Evolutionary conservation across 139 green algal genomes (phyloP).

Genomic region (Coelastrella sp.): DNA sequence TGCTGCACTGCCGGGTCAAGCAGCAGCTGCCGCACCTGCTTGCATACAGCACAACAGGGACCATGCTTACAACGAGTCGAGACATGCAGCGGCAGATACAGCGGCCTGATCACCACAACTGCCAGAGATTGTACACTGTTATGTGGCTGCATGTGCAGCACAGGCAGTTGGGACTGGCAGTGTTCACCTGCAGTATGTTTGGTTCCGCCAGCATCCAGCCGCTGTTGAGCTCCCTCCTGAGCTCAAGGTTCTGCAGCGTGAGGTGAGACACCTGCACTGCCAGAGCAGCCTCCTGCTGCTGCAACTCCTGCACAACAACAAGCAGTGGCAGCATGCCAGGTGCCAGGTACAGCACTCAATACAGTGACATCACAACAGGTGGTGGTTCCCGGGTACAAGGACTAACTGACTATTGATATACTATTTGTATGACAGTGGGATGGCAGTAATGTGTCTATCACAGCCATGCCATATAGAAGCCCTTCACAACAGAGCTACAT

Average conservation of each 20-base stretch:
- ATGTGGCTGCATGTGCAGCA: neutral
- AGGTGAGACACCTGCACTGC: constrained; percentile 32
- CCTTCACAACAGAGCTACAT: too few relatives aligned
- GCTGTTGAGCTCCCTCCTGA: constrained; percentile 32
- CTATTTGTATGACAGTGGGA: too few relatives aligned
- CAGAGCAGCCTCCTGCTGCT: constrained; percentile 43
- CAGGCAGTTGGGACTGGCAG: neutral
- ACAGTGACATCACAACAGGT: too few relatives aligned
- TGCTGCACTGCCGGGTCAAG: constrained; percentile 40
- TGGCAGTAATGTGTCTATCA: neutral
- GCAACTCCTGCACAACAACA: neutral
- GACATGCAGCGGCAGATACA: neutral
- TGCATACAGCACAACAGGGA: neutral
- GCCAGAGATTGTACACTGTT: neutral
- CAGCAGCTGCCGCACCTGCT: constrained; percentile 48
- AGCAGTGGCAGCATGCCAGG: neutral
- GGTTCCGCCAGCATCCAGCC: constrained; percentile 36
- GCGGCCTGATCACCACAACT: neutral
- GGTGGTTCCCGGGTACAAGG: too few relatives aligned
- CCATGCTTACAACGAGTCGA: neutral
- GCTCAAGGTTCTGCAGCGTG: constrained; percentile 44
- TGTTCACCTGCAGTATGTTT: constrained; percentile 26
- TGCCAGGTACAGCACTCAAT: neutral
- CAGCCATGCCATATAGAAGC: too few relatives aligned
- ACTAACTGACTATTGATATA: too few relatives aligned